phyloP scores from a whole-genome alignment of 1,284 basidiomycete genomes.

The Malassezia cuniculi region DNA sequence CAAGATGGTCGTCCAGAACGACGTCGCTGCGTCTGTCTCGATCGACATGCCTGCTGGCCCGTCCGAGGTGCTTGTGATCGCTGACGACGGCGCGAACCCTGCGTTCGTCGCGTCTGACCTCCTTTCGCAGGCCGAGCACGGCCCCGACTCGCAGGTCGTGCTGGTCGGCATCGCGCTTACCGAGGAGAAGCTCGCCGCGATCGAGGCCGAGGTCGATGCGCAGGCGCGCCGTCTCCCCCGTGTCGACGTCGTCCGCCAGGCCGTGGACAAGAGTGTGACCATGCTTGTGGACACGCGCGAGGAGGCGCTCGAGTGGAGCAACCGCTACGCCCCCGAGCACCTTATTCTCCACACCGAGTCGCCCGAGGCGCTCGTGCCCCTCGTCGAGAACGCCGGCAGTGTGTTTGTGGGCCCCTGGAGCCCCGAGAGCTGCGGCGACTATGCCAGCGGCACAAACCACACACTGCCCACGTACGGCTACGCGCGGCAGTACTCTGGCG shows the following conservation, averaged over 20 bases:
- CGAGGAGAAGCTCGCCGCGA: conserved; percentile 54
- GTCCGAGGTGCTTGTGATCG: conserved; percentile 55
- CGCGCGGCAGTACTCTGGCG: conserved; percentile 92
- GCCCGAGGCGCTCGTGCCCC: conserved; percentile 29
- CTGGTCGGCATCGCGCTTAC: conserved; percentile 67
- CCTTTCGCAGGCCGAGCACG: conserved; percentile 89
- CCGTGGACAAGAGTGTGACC: conserved; percentile 81
- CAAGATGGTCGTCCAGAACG: conserved; percentile 97
- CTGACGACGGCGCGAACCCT: conserved; percentile 71
- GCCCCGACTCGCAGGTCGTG: conserved; percentile 93
- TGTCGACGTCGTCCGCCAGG: conserved; percentile 78
- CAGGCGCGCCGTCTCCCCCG: conserved; percentile 79
- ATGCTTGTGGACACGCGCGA: conserved; percentile 58
- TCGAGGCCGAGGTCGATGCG: conserved; percentile 72
- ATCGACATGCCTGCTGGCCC: conserved; percentile 99
- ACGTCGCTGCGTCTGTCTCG: conserved; percentile 87
- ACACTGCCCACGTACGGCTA: conserved; percentile 61
- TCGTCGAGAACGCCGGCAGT: conserved; percentile 56
- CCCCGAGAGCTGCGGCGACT: conserved; percentile 91
- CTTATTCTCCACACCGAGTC: conserved; percentile 48
- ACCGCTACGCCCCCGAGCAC: conserved; percentile 72
- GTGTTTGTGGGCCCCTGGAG: conserved; percentile 67
- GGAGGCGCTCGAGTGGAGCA: conserved; percentile 75
- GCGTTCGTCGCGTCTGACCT: conserved; percentile 91
- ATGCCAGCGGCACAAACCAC: conserved; percentile 97